A percentile compares a stretch with the other conserved stretches of the same genome.
Evolutionary conservation across 2,329 filamentous ascomycete species (phyloP).

Genomic region (Tolypocladium inflatum): DNA sequence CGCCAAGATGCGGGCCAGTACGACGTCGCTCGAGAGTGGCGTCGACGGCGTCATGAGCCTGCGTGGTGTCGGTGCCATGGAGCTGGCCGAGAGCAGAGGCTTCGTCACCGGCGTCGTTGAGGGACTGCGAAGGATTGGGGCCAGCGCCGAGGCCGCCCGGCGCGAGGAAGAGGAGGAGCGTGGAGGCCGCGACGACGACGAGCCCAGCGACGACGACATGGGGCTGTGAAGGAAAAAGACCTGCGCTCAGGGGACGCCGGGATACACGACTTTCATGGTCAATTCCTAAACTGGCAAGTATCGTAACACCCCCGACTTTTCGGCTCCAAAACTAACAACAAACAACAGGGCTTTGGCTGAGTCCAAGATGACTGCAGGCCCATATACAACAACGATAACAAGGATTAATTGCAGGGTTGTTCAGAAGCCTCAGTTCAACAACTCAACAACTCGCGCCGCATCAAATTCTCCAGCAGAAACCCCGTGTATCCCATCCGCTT

Average conservation of each 20-base stretch:
- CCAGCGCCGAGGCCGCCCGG: conserved; percentile 67
- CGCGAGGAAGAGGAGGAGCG: conserved; percentile 67
- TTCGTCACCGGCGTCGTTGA: conserved; percentile 85
- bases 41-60: conserved; percentile 61
- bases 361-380: not conserved
- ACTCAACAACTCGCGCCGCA: not conserved
- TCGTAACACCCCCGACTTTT: not conserved
- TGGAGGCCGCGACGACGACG: conserved; percentile 52
- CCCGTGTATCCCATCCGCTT: not conserved
- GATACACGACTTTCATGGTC: not conserved
- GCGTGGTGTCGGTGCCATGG: conserved; percentile 80
- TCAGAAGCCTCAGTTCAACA: not conserved
- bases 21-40: conserved; percentile 60
- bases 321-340: not conserved
- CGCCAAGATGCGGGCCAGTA: conserved; percentile 75
- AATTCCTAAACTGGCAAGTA: not conserved
- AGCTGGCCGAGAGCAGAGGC: conserved; percentile 75
- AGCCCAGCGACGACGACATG: conserved; percentile 47
- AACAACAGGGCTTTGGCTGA: not conserved
- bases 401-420: too few species aligned
- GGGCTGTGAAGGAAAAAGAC: conserved; percentile 18
- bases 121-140: conserved; percentile 73
- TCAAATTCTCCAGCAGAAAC: not conserved
- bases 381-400: too few species aligned
- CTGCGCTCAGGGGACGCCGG: not conserved